Evolutionary conservation across 2,329 filamentous ascomycete genomes (phyloP), one percentile per base, ranked within the genome.

Genomic region (Ceratocystis variospora): DNA sequence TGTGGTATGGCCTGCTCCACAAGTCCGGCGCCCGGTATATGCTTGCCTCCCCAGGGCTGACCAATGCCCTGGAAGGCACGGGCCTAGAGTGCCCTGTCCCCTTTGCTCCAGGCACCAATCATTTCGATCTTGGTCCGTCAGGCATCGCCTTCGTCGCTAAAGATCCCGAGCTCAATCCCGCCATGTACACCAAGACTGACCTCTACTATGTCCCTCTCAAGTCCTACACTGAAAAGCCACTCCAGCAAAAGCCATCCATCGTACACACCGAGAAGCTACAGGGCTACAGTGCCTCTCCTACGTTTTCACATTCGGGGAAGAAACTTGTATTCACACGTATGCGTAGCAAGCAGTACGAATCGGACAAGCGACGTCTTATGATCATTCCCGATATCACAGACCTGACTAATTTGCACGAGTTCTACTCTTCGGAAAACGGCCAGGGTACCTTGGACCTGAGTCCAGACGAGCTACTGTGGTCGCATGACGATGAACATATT

Each of bases 111-210:
- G 89, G 88, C 22, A 77, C 84, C 0, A 83, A 84, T n/a, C 87
- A 95, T 74, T 96, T 92, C 71, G 90, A 95, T 71, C 82, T 93
- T 67, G 81, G 84, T 67, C 75, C 77, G 37, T 75, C 78, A 57
- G 88, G 87, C 0, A 79, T 93, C 64, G 83, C 86, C 5, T 92
- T 92, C 71, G 83, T 90, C 8, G 82, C 89, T 7, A 90, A 89
- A 70, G 88, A 91, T 71, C 88, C 88, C 0, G 77, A 83, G 10
- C 75, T 90, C 31, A 84, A 88, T 71, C 84, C 83, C 2, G 88
- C 89, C 0, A 81, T 88, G 66, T 84, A 88, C 74, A 96, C 90
- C 5, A 93, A 92, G 71, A 87, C 87, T 0, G 88, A 94, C 72
- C 81, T 95, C 41, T 96, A 94, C 75, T 83, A 87, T 61, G 81